phyloP scores from a whole-genome alignment of 352 stramenopile genomes.

The Blastocystis sp. region DNA sequence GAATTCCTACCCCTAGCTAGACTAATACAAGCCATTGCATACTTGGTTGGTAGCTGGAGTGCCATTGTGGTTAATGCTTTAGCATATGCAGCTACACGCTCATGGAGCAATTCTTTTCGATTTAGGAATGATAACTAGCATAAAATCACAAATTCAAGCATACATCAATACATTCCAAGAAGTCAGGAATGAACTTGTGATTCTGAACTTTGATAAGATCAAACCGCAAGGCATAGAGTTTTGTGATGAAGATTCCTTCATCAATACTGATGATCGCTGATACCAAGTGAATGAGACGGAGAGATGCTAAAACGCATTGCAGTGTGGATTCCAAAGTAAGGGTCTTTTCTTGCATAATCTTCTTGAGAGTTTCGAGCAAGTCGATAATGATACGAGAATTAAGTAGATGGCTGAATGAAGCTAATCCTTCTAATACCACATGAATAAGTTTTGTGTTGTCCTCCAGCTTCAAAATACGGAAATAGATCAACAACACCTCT shows the following conservation, averaged over 20 bases:
- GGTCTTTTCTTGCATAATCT: background rate
- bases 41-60: slow-evolving; percentile 25
- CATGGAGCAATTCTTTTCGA: slow-evolving; percentile 51
- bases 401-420: slow-evolving; percentile 36
- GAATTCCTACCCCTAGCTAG: background rate
- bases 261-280: slow-evolving; percentile 7
- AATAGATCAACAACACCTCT: slow-evolving; percentile 40
- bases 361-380: slow-evolving; percentile 45
- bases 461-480: slow-evolving; percentile 43
- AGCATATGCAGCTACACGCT: slow-evolving; percentile 22
- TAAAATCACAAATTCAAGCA: background rate
- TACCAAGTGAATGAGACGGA: slow-evolving; percentile 8
- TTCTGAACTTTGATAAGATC: background rate
- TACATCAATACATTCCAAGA: slow-evolving; percentile 48
- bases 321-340: slow-evolving; percentile 5
- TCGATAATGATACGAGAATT: slow-evolving; percentile 45
- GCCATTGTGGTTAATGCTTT: slow-evolving; percentile 28
- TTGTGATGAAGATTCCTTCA: slow-evolving; percentile 19
- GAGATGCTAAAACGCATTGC: slow-evolving; percentile 1
- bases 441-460: slow-evolving; percentile 22
- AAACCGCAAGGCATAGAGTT: background rate
- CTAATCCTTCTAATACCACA: slow-evolving; percentile 24
- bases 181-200: background rate
- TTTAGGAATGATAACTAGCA: slow-evolving; percentile 1
- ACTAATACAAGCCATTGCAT: slow-evolving; percentile 29